Base-by-base conservation (phyloP, 1,284 basidiomycete species). In the Volvariella volvacea region DNA sequence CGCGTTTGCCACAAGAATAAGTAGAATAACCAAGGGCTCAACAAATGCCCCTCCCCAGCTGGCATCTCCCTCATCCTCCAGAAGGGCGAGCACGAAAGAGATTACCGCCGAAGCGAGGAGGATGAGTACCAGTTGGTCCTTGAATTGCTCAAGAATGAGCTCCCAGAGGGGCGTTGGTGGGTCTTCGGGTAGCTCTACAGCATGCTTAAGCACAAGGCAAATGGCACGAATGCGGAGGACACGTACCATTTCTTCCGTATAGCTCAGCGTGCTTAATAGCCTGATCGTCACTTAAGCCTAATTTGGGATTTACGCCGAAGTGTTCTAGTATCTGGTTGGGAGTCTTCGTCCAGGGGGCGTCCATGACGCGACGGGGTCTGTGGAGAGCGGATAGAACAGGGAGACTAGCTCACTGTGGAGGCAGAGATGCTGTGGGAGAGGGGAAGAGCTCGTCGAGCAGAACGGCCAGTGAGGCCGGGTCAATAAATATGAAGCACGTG, bases 91-190 rank as follows among this genome's bases (percentile, higher is more conserved):
- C 9, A 92, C 70, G 60, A 96, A 93, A 1, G 92, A 96, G 50
- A 96, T 76, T 41, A 89, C 81, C 12, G 93, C 93, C 4, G 92
- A 95, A 2, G 78, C 91, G 36, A 97, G 83, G 20, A 97, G 78
- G 59, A 97, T 96, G 49, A 97, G 81, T 17, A 95, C 93, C 19
- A 97, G 81, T 66, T 94, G 91, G 67, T 97, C 93, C 71, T 96
- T 88, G 76, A 99, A 99, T 68, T 99, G 95, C 55, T 95, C 93
- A 16, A 99, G 75, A 49, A 99, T 89, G 49, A 98, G 81, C 57
- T 90, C 79, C 88, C 91, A 93, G 36, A 99, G 64, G 3, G 95
- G 92, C 2, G 92, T 96, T 1, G 90, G 71, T 0, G 88, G 83
- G 12, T 94, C 86, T 57, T 96, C 92, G 12, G 92, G 91, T 10